Base-by-base conservation (phyloP, 306 rosid species). In the Dryas alaskensis region DNA sequence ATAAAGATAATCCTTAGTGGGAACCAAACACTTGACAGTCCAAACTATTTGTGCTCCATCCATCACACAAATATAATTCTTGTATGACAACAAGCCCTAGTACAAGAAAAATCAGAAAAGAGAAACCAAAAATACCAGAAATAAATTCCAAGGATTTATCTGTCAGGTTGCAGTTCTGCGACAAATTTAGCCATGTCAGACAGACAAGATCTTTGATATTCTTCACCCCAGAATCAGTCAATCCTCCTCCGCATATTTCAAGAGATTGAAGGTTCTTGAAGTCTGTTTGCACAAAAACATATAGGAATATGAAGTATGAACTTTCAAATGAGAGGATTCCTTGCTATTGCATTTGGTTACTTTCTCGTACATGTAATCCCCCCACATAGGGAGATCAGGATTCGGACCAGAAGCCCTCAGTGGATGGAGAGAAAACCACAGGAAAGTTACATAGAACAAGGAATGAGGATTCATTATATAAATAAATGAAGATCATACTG, bases 161-260 rank as follows among this genome's bases (percentile, higher is more conserved):
- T 0, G 96, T 87, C 70, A 89, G 86, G 84, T 76, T 75, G 85
- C 81, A 63, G 69, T 89, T 89, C 42, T 89, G 96, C 0, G 96
- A 87, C 73, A 89, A 57, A 87, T 87, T 89, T 52, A 89, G 83
- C 86, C 83, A 80, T 48, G 58, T 70, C 14, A 89, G 80, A 48
- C 80, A 82, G 50, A 84, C 73, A 9, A 89, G 89, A 65, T 84
- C 92, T 78, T 82, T 86, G 80, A 89, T 86, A 74, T 87, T 86
- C 78, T 87, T 86, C 51, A 87, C 84, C 67, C 96, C 96, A 53
- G 86, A 80, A 82, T 89, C 96, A 8, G 92, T 89, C 75, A 89
- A 72, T 68, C 86, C 86, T 77, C 96, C 96, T 39, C 96, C 84
- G 19, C 96, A 89, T 87, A 89, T 81, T 86, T 89, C 96, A 63